phyloP scores from a whole-genome alignment of 2,329 filamentous ascomycete species.

The Epicoccum sorghinum region DNA sequence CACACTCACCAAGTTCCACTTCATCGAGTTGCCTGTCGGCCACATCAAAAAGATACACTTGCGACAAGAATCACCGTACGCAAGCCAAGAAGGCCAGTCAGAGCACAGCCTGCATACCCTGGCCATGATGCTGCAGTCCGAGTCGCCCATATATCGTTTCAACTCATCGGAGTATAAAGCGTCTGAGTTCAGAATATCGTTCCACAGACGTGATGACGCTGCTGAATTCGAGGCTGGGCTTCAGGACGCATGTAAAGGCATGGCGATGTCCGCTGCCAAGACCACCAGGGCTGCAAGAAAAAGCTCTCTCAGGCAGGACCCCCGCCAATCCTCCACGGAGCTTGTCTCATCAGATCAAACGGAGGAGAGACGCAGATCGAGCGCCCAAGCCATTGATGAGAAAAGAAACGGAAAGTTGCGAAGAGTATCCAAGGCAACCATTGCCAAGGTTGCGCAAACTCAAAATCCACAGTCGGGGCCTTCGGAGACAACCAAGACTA shows the following conservation, averaged over 20 bases:
- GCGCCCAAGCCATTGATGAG: not conserved
- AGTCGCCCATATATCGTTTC: constrained; percentile 29
- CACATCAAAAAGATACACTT: constrained; percentile 22
- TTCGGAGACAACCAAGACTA: constrained; percentile 8
- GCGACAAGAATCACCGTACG: constrained; percentile 11
- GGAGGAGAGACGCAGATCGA: not conserved
- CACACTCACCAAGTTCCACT: constrained; percentile 22
- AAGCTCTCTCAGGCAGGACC: not conserved
- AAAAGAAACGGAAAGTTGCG: constrained; percentile 7
- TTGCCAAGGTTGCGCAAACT: constrained; percentile 16
- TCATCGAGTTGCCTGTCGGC: constrained; percentile 38
- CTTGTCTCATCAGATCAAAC: not conserved
- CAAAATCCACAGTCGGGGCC: constrained; percentile 6
- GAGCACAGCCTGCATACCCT: constrained; percentile 12
- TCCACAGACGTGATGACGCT: constrained; percentile 25
- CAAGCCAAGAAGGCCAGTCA: constrained; percentile 12
- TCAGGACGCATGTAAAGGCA: constrained; percentile 1
- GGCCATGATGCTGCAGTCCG: not conserved
- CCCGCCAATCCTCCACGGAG: not conserved
- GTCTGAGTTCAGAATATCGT: constrained; percentile 29
- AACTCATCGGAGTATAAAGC: constrained; percentile 26
- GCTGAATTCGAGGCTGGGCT: constrained; percentile 22
- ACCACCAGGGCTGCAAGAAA: not conserved
- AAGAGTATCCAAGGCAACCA: constrained; percentile 21
- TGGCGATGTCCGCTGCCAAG: not conserved